phyloP scores from a whole-genome alignment of 768 basidiomycete species.

The Nevesoporus exiguus region DNA sequence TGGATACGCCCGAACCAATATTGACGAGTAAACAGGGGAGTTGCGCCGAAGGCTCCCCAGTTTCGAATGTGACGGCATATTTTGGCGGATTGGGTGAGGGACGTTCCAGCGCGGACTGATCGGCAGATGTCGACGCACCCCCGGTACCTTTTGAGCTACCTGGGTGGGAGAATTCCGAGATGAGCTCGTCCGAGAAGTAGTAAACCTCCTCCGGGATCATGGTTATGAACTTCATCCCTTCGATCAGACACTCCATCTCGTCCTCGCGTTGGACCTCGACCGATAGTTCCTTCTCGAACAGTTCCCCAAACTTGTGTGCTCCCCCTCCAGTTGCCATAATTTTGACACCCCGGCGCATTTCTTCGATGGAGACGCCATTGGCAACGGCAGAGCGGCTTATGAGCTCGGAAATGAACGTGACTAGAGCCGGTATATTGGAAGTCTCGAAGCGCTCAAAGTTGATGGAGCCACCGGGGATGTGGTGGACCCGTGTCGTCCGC shows the following conservation, averaged over 20 bases:
- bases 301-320: conserved; percentile 89
- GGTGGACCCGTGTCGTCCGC: conserved; percentile 52
- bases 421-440: conserved; percentile 76
- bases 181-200: conserved; percentile 97
- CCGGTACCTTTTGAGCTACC: conserved; percentile 11
- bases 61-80: conserved; percentile 86
- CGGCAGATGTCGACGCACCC: conserved; percentile 8
- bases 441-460: conserved; percentile 99
- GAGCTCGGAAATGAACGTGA: conserved; percentile 82
- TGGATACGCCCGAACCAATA: conserved; percentile 95
- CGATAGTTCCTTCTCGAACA: conserved; percentile 66
- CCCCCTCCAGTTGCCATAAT: conserved; percentile 99
- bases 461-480: conserved; percentile 93
- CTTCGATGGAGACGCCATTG: conserved; percentile 83
- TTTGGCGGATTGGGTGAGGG: conserved; percentile 89
- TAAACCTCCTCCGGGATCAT: conserved; percentile 97
- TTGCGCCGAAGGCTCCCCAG: conserved; percentile 73
- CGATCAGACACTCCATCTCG: conserved; percentile 98
- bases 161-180: conserved; percentile 56
- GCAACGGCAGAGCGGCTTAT: conserved; percentile 82
- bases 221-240: conserved; percentile 93
- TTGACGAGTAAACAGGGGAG: conserved; percentile 96
- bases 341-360: conserved; percentile 91
- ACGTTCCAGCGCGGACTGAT: conserved; percentile 52
- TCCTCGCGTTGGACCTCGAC: conserved; percentile 91